Evolutionary conservation across 1,139 yeast species (phyloP), one percentile per base, ranked within the genome.

Genomic region (Pichia sp.): DNA sequence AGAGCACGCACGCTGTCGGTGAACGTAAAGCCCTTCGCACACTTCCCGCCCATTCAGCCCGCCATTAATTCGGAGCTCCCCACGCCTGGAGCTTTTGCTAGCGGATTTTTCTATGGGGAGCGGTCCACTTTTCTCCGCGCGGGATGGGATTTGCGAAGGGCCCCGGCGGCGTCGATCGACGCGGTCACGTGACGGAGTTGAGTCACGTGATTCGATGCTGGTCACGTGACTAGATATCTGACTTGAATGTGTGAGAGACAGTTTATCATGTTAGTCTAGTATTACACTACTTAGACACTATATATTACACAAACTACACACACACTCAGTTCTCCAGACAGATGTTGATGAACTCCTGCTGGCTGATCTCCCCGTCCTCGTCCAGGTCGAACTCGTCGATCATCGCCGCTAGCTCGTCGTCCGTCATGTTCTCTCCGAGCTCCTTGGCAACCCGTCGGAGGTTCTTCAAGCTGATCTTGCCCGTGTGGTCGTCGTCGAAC

Each of bases 301-400:
- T n/a, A n/a, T 34, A 27, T 4, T 40, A 33, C 21, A 34, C 36
- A 18, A 40, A 18, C n/a, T 32, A 12, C n/a, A 28, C n/a, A 28
- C 24, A 15, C 33, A 18, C 15, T 33, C 68, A 76, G 46, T 66
- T 66, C 55, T 89, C 96, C 24, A 89, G 82, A 64, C 96, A 89
- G 41, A 91, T 89, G 52, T 87, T 85, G 53, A 89, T 87, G 66
- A 93, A 94, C 70, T 94, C 99, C 54, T 89, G 93, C 61, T 88
- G 94, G 59, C 85, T 85, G 58, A 94, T 90, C 58, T 87, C 96
- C 42, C 98, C 99, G 65, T 94, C 99, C 53, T 88, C 96, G 65
- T 94, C 98, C 50, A 93, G 70, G 67, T 94, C 99, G 62, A 94
- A 94, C 67, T 93, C 99, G 54, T 91, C 97, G 56, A 94, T 93